Percentiles rank a stretch among this genome's conserved stretches.
phyloP scores from a whole-genome alignment of 2,329 filamentous ascomycete genomes.

The Pyricularia grisea region DNA sequence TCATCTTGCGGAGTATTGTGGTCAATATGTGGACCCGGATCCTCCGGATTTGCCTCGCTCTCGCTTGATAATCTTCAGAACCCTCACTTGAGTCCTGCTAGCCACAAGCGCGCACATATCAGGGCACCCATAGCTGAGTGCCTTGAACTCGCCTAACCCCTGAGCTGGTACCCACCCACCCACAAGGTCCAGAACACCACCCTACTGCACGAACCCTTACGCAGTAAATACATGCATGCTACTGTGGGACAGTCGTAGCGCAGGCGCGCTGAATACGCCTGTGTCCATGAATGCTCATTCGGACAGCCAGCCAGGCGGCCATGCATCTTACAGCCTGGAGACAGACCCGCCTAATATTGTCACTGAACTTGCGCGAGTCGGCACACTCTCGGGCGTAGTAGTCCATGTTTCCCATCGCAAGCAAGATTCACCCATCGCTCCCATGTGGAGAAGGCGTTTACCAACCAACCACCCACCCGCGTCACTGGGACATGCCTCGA shows the following conservation, averaged over 20 bases:
- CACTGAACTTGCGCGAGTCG: not conserved
- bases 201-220: not conserved
- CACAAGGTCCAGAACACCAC: not conserved
- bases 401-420: not conserved
- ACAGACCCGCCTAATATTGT: not conserved
- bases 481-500: not conserved
- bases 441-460: not conserved
- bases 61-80: not conserved
- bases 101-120: not conserved
- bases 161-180: not conserved
- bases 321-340: not conserved
- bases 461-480: not conserved
- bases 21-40: not conserved
- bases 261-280: not conserved
- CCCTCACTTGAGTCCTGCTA: not conserved
- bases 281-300: not conserved
- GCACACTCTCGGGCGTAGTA: not conserved
- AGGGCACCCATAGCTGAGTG: not conserved
- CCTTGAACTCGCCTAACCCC: not conserved
- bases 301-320: not conserved
- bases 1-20: not conserved
- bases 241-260: no score
- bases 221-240: no score
- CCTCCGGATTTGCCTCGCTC: not conserved
- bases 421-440: not conserved